These are phyloP conservation scores for Elsinoe batatas DNA, from an alignment of 2,329 filamentous ascomycete genomes.

Conservation along the genomic window DNA sequence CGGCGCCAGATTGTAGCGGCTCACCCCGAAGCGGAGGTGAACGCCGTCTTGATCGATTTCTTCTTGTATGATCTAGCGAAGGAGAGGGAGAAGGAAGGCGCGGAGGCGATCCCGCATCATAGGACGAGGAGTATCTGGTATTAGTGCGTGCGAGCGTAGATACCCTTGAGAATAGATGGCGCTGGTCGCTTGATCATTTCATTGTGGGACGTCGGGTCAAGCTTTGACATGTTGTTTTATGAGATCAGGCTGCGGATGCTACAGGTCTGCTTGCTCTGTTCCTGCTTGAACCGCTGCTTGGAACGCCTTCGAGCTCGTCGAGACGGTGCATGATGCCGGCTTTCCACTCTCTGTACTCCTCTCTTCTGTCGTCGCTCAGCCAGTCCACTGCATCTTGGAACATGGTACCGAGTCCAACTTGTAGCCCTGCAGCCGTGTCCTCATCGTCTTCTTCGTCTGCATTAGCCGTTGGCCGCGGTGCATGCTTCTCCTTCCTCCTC, in stretches of 20 bases:
- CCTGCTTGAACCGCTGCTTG: not conserved
- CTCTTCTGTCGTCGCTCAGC: slow-evolving; percentile 52
- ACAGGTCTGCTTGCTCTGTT: not conserved
- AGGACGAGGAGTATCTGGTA: slow-evolving; percentile 94
- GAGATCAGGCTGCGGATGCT: not conserved
- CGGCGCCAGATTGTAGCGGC: slow-evolving; percentile 64
- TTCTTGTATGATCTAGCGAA: slow-evolving; percentile 95
- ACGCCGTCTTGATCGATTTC: slow-evolving; percentile 93
- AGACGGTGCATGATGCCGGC: slow-evolving; percentile 49
- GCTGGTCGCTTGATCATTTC: not conserved
- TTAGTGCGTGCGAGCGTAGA: slow-evolving; percentile 34
- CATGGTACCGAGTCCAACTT: slow-evolving; percentile 53
- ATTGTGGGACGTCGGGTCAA: too few species aligned
- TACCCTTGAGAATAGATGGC: not conserved
- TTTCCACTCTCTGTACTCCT: slow-evolving; percentile 58
- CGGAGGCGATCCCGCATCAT: slow-evolving; percentile 63
- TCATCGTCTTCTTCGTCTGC: slow-evolving; percentile 17
- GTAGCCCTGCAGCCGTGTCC: slow-evolving; percentile 23
- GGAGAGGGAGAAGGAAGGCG: slow-evolving; percentile 53
- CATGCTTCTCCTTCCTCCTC: slow-evolving; percentile 27
- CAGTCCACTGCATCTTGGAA: slow-evolving; percentile 66
- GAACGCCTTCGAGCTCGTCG: slow-evolving; percentile 33
- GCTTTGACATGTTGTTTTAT: too few species aligned
- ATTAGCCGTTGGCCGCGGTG: slow-evolving; percentile 11
- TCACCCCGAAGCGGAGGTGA: slow-evolving; percentile 61